Base-by-base conservation (phyloP, 2,329 filamentous ascomycete genomes). In the Phyllosticta citrichinensis region DNA sequence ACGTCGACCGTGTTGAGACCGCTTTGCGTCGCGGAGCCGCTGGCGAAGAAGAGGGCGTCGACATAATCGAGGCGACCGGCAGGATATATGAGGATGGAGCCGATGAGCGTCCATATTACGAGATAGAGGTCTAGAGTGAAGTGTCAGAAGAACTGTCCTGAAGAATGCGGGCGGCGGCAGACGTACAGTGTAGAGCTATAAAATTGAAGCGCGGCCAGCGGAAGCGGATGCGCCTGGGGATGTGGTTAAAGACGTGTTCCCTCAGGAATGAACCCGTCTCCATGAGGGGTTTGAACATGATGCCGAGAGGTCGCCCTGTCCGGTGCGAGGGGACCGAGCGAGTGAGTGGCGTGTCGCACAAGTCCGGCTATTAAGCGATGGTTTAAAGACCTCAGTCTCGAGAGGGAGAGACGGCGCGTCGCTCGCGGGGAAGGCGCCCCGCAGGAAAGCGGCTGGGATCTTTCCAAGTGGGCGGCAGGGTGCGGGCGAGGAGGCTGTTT, bases 21-120 rank as follows among this genome's bases (percentile, higher is more conserved):
- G 64, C 91, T 95, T 75, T 99, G 94, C 0, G 93, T 97, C 64
- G 91, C 87, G 62, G 89, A 80, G 57, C 94, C 93, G 59, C 84
- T 86, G n/a, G 88, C 83, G 67, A 97, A 90, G 79, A 96, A 90
- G 17, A 99, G 81, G 2, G 91, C 87, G 78, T 99, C 92, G 67
- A 94, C 89, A 69, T 96, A 99, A 1, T 74, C 64, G 62, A 97
- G 72, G 17, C 84, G 76, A 25, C 83, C 83, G 3, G 77, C 78
- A 19, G 81, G 83, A 67, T 84, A 97, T 19, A 99, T 73, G 57
- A 96, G 79, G 65, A 97, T 77, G 0, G 92, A 96, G 17, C 85
- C 86, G 55, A 92, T 57, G 1, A 99, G 78, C 4, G 83, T 80
- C 73, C 89, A 83, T 63, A 82, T 79, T 61, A 97, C 81, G 64